Evolutionary conservation across 2,329 filamentous ascomycete species (phyloP), one percentile per base, ranked within the genome.

Genomic region (Clarireedia monteithiana): DNA sequence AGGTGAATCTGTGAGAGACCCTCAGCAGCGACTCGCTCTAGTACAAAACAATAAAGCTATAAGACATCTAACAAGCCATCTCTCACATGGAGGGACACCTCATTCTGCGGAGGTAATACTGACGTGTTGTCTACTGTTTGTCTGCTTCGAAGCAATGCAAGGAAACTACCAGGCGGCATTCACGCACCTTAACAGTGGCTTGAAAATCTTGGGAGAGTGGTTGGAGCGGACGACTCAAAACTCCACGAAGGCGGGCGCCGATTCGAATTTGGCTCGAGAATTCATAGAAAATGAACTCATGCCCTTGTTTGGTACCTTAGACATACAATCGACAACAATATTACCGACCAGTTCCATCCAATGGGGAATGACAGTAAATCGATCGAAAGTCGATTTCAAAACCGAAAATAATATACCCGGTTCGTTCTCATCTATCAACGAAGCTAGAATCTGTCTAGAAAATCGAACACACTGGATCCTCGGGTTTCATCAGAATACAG

Each of bases 41-140:
- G 47, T 58, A 36, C 59, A 63, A 15, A 60, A 59, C 38, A 62
- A 57, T n/a, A 53, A 56, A 24, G 60, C 62, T 3, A 63, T 63
- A 40, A 53, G 49, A 17, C 72, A 76, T 12, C 72, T 83, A 24
- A 66, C 76, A 45, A 68, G 67, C 23, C 70, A 75, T 6, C 70
- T 69, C 10, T 71, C 72, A 12, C 17, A 27, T 23, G 20, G 34
- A 27, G 38, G 34, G 2, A 24, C 15, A 6, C 36, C 36, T 6
- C 24, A 42, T 27, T 39, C 56, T 27, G 6, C 38, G 44, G 59
- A 51, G 47, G 48, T 44, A 30, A 53, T 50, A 38, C 48, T 48
- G 38, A 60, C 47, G 45, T 61, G 57, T 3, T 63, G 60, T 27
- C 30, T 63, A 10, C 42, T 63, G 5, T 63, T 63, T 23, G 51